These are phyloP conservation scores for Fusarium sp. DNA, from an alignment of 2,329 filamentous ascomycete genomes.

Conservation along the genomic window DNA sequence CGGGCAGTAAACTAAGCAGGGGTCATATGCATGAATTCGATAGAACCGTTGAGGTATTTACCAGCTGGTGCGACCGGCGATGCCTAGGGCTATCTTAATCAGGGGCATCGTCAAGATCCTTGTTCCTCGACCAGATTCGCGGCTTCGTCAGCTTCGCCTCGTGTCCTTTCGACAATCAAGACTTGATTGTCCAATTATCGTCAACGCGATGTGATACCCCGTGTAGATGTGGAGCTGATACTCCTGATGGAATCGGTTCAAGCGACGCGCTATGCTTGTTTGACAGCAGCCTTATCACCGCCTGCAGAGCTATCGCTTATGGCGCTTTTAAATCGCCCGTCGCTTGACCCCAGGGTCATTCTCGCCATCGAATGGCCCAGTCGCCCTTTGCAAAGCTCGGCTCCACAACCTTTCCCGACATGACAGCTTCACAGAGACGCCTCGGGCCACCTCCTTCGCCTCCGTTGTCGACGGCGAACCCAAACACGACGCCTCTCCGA, in stretches of 20 bases:
- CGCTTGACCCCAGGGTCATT: slow-evolving; percentile 43
- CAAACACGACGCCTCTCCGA: slow-evolving; percentile 72
- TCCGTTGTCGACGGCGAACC: slow-evolving; percentile 53
- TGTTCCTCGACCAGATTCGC: neutral
- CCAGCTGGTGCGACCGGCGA: neutral
- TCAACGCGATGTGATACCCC: neutral
- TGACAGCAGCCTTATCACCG: neutral
- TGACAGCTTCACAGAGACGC: slow-evolving; percentile 71
- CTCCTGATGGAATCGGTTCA: neutral
- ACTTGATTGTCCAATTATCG: neutral
- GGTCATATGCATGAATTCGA: slow-evolving; percentile 3
- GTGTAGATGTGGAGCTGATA: neutral
- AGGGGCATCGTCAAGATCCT: neutral
- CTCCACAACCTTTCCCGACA: slow-evolving; percentile 72
- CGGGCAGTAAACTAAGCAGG: neutral
- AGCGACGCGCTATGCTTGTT: neutral
- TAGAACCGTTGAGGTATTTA: slow-evolving; percentile 8
- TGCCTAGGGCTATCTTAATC: neutral
- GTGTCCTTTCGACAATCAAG: neutral
- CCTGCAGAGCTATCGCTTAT: neutral
- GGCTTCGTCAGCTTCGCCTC: neutral
- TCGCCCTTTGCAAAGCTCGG: slow-evolving; percentile 74
- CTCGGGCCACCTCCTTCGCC: neutral
- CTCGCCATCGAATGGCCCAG: slow-evolving; percentile 72
- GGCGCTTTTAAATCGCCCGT: neutral